Evolutionary conservation across 352 stramenopile species (phyloP).

Genomic region (Pythium coloratum): DNA sequence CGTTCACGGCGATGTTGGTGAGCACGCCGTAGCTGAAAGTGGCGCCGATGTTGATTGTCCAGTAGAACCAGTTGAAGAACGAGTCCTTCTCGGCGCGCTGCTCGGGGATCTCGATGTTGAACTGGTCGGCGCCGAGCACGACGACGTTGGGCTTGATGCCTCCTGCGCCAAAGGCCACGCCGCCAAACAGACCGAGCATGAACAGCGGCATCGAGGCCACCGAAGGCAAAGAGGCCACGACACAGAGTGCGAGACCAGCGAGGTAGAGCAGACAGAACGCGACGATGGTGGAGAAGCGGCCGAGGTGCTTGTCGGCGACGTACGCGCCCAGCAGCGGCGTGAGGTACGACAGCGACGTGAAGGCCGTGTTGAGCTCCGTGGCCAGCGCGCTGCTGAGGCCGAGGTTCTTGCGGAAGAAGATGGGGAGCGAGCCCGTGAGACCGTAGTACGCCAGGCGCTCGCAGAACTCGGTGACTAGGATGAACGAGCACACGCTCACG

Average conservation of each 20-base stretch:
- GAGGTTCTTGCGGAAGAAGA: slow-evolving; percentile 89
- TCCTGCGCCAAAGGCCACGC: slow-evolving; percentile 53
- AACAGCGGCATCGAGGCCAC: slow-evolving; percentile 70
- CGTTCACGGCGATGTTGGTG: slow-evolving; percentile 91
- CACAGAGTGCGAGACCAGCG: slow-evolving; percentile 62
- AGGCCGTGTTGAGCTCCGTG: slow-evolving; percentile 82
- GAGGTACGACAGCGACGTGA: slow-evolving; percentile 86
- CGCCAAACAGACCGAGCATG: slow-evolving; percentile 81
- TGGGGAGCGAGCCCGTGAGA: slow-evolving; percentile 79
- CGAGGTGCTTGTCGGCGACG: slow-evolving; percentile 78
- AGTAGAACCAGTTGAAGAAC: slow-evolving; percentile 96
- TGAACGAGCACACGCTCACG: slow-evolving; percentile 86
- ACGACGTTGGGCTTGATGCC: slow-evolving; percentile 64
- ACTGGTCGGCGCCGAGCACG: slow-evolving; percentile 76
- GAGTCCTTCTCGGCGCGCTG: slow-evolving; percentile 83
- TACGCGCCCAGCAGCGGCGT: slow-evolving; percentile 83
- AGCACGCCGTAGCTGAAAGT: slow-evolving; percentile 91
- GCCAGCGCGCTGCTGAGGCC: slow-evolving; percentile 74
- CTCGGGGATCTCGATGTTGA: slow-evolving; percentile 64
- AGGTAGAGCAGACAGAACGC: slow-evolving; percentile 67
- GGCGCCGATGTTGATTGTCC: slow-evolving; percentile 91
- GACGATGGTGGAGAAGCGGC: slow-evolving; percentile 70
- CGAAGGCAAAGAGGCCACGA: slow-evolving; percentile 58
- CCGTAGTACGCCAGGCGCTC: slow-evolving; percentile 86
- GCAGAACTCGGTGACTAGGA: slow-evolving; percentile 88